A percentile compares a stretch with the other conserved stretches of the same genome.
These are phyloP conservation scores for Xylaria bambusicola DNA, from an alignment of 495 filamentous ascomycete species.

Conservation along the genomic window DNA sequence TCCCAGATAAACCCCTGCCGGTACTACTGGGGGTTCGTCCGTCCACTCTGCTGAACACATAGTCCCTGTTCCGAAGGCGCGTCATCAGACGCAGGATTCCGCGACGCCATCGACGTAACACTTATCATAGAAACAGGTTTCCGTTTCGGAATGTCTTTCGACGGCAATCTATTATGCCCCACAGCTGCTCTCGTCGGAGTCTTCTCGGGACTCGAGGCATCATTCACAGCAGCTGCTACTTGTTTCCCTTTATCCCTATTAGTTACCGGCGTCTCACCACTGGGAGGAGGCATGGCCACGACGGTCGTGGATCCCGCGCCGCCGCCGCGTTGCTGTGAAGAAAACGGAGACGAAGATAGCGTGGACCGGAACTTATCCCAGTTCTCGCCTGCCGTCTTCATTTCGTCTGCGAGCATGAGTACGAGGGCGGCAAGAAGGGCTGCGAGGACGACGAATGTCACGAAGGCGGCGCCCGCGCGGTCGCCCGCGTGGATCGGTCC, in stretches of 20 bases:
- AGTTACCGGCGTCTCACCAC: too few species aligned
- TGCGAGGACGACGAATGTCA: conserved; percentile 51
- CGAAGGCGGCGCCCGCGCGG: conserved; percentile 60
- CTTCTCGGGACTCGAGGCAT: too few species aligned
- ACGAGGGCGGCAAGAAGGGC: conserved; percentile 32
- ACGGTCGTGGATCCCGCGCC: background rate
- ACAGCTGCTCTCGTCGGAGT: too few species aligned
- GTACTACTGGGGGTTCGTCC: background rate
- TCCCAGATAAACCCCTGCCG: background rate
- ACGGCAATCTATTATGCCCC: background rate
- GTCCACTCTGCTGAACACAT: background rate
- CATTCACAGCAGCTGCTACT: too few species aligned
- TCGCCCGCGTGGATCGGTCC: conserved; percentile 51
- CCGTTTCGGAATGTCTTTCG: background rate
- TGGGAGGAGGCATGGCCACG: background rate
- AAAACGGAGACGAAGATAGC: background rate
- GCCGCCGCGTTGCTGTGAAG: too few species aligned
- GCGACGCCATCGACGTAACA: too few species aligned
- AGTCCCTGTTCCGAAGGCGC: background rate
- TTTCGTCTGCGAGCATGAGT: conserved; percentile 44
- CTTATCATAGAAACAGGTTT: background rate
- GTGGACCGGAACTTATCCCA: conserved; percentile 25
- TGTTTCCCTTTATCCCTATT: too few species aligned
- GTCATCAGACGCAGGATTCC: too few species aligned
- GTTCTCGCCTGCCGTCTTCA: conserved; percentile 24